phyloP scores from a whole-genome alignment of 306 rosid species.

The Trifolium pratense region DNA sequence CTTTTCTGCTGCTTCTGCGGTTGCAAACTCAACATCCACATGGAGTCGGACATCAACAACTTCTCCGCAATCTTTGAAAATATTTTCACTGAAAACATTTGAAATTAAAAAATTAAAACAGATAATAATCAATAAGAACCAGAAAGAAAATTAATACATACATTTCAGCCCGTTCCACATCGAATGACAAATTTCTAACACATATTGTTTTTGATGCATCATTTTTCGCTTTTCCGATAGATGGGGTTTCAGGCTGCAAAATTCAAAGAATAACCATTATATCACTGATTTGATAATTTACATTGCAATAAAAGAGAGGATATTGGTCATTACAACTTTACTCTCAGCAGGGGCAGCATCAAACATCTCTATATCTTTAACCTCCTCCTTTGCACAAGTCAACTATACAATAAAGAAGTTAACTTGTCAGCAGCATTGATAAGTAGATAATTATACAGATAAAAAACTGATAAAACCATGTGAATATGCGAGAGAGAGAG shows the following conservation, averaged over 20 bases:
- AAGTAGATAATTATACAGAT: neutral
- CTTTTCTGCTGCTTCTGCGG: constrained; percentile 58
- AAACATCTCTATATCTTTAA: constrained; percentile 55
- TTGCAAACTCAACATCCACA: constrained; percentile 55
- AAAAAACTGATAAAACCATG: neutral
- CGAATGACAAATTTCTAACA: constrained; percentile 62
- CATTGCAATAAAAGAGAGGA: neutral
- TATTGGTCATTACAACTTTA: constrained; percentile 47
- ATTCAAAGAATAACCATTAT: constrained; percentile 18
- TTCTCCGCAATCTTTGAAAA: constrained; percentile 69
- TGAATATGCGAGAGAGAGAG: neutral
- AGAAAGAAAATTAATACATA: constrained; percentile 39
- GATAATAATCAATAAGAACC: constrained; percentile 10
- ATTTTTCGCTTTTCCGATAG: constrained; percentile 42
- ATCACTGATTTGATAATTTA: neutral
- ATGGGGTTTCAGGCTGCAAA: constrained; percentile 62
- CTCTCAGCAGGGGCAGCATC: constrained; percentile 52
- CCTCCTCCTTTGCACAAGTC: constrained; percentile 48
- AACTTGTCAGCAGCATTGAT: constrained; percentile 20
- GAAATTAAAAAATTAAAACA: constrained; percentile 12
- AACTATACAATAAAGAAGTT: constrained; percentile 22
- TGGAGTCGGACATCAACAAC: constrained; percentile 65
- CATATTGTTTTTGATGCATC: constrained; percentile 57
- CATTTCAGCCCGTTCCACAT: constrained; percentile 65
- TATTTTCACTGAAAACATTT: constrained; percentile 53